These are phyloP conservation scores for Tanacetum coccineum DNA, from an alignment of 129 eudicot genomes.

Conservation along the genomic window DNA sequence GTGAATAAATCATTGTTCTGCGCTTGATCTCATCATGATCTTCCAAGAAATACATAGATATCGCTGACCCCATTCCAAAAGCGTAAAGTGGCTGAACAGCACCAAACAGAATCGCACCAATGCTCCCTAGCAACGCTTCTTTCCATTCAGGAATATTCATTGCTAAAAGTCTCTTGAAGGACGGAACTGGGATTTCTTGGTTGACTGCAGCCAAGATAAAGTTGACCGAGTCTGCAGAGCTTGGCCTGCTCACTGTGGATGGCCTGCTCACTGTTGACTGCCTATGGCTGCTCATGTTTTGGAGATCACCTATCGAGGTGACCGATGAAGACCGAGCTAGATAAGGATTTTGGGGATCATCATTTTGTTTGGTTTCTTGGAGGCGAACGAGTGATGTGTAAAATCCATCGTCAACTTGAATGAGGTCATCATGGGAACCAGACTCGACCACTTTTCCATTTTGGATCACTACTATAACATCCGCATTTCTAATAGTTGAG, in stretches of 20 bases:
- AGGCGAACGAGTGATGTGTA: conserved; percentile 56
- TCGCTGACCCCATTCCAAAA: conserved; percentile 76
- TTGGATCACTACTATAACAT: conserved; percentile 62
- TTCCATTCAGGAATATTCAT: conserved; percentile 91
- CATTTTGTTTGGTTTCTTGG: conserved; percentile 48
- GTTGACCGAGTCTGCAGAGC: conserved; percentile 53
- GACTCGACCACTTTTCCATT: conserved; percentile 61
- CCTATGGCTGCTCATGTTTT: conserved; percentile 55
- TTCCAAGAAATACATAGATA: conserved; percentile 64
- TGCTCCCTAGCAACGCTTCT: conserved; percentile 55
- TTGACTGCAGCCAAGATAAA: neutral
- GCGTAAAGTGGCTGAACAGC: conserved; percentile 85
- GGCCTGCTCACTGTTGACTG: conserved; percentile 49
- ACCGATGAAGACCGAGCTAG: conserved; percentile 25
- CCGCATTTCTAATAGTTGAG: conserved; percentile 79
- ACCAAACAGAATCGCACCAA: conserved; percentile 62
- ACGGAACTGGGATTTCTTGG: conserved; percentile 51
- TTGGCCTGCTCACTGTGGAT: conserved; percentile 56
- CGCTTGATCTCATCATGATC: conserved; percentile 60
- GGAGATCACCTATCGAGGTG: conserved; percentile 12
- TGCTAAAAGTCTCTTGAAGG: conserved; percentile 70
- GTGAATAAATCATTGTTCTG: conserved; percentile 53
- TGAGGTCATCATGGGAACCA: conserved; percentile 68
- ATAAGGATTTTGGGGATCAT: conserved; percentile 12
- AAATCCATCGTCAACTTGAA: conserved; percentile 45